A percentile compares a stretch with the other conserved stretches of the same genome.
Conservation (phyloP, 2,329 filamentous ascomycete species). For the Polychaeton citri region DNA sequence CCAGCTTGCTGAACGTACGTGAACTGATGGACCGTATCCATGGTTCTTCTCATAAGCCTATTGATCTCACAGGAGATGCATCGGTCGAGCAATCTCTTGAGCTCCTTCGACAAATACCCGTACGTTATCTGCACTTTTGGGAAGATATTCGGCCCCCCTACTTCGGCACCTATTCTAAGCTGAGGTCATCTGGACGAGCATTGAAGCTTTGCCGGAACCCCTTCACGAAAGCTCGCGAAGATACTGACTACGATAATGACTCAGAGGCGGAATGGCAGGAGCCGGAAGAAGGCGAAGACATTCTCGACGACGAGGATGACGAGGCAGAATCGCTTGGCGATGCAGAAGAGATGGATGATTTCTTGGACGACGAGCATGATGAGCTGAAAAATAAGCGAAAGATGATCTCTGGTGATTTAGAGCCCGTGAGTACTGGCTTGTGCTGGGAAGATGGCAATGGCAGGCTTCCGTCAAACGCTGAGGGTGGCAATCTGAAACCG, state of each 20-base stretch:
- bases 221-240: slow-evolving; percentile 40
- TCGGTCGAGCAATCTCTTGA: slow-evolving; percentile 9
- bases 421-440: slow-evolving; percentile 66
- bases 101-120: slow-evolving; percentile 33
- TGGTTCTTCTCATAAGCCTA: slow-evolving; percentile 23
- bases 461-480: slow-evolving; percentile 22
- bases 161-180: slow-evolving; percentile 56
- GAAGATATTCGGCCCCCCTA: slow-evolving; percentile 55
- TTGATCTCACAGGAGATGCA: slow-evolving; percentile 29
- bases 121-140: slow-evolving; percentile 50
- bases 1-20: neutral
- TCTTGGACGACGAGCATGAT: slow-evolving; percentile 70
- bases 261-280: slow-evolving; percentile 78
- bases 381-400: slow-evolving; percentile 48
- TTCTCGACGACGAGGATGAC: slow-evolving; percentile 52
- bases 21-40: slow-evolving; percentile 31
- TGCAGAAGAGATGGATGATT: slow-evolving; percentile 80
- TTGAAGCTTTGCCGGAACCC: slow-evolving; percentile 41
- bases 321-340: slow-evolving; percentile 58
- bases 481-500: neutral
- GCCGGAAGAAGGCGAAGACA: slow-evolving; percentile 52
- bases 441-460: slow-evolving; percentile 60
- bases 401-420: slow-evolving; percentile 51
- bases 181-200: slow-evolving; percentile 32
- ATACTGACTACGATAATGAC: slow-evolving; percentile 70